Percentiles rank a stretch among this genome's conserved stretches.
These are phyloP conservation scores for Zasmidium angulare DNA, from an alignment of 2,329 filamentous ascomycete species.

Conservation along the genomic window DNA sequence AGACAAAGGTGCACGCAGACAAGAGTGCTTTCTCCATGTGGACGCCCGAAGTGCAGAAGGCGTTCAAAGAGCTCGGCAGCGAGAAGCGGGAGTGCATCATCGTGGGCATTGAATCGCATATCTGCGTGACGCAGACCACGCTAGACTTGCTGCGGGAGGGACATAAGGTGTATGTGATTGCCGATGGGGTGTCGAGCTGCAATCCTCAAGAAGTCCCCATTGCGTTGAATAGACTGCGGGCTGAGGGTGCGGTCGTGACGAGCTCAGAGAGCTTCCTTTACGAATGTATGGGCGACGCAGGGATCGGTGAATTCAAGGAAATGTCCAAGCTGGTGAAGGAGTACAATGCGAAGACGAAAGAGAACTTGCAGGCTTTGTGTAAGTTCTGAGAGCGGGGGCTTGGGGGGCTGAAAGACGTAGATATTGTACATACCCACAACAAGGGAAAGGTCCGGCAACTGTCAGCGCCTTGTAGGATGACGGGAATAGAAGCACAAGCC, in stretches of 20 bases:
- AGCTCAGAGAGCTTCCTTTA: constrained; percentile 89
- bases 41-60: constrained; percentile 63
- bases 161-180: constrained; percentile 80
- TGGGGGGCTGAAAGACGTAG: neutral
- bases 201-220: constrained; percentile 78
- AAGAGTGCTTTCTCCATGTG: constrained; percentile 92
- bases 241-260: constrained; percentile 75
- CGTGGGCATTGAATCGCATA: constrained; percentile 89
- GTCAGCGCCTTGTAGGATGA: no score
- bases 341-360: constrained; percentile 67
- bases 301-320: constrained; percentile 55
- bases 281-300: constrained; percentile 83
- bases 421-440: neutral
- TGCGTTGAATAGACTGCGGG: constrained; percentile 72
- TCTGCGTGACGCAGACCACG: constrained; percentile 90
- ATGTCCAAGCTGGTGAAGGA: constrained; percentile 79
- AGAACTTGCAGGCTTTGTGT: constrained; percentile 64
- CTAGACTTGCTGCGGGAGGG: constrained; percentile 74
- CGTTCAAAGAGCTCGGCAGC: constrained; percentile 40
- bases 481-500: no score
- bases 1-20: constrained; percentile 64
- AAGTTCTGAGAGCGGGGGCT: constrained; percentile 48
- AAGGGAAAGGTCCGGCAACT: neutral
- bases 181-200: constrained; percentile 85
- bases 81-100: constrained; percentile 65